A percentile compares a stretch with the other conserved stretches of the same genome.
These are phyloP conservation scores for Fusarium circinatum DNA, from an alignment of 2,329 filamentous ascomycete genomes.

Conservation along the genomic window DNA sequence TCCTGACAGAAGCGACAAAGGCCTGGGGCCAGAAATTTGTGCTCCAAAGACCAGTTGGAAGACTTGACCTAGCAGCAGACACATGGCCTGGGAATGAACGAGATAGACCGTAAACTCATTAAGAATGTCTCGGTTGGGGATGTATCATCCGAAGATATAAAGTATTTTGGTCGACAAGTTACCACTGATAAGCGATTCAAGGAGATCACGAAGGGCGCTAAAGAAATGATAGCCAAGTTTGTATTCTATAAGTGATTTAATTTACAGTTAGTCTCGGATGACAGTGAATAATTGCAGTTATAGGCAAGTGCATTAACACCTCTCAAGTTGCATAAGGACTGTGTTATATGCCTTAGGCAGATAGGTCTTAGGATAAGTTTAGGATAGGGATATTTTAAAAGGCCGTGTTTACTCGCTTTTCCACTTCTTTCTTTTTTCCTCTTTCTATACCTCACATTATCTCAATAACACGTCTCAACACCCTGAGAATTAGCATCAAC, in stretches of 20 bases:
- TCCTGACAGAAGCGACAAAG: background rate
- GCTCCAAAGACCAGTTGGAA: background rate
- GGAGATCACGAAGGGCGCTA: background rate
- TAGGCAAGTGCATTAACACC: background rate
- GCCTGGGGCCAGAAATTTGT: background rate
- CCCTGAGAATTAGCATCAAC: rapidly evolving
- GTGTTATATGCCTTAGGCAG: background rate
- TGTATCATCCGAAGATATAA: background rate
- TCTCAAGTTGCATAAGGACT: background rate
- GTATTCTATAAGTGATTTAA: too few species aligned
- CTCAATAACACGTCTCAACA: background rate
- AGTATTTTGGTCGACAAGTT: background rate
- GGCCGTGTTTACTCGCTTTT: background rate
- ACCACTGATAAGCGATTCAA: background rate
- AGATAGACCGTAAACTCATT: background rate
- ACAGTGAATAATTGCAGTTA: background rate
- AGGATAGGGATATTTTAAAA: background rate
- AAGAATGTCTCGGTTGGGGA: background rate
- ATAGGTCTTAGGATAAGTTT: background rate
- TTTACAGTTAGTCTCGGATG: background rate
- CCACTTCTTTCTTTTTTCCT: background rate
- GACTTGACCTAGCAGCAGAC: background rate
- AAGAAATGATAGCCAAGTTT: background rate
- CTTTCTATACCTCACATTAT: background rate
- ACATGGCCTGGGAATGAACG: background rate